phyloP scores from a whole-genome alignment of 73 alveolate genomes.

The Paramecium tetraurelia region DNA sequence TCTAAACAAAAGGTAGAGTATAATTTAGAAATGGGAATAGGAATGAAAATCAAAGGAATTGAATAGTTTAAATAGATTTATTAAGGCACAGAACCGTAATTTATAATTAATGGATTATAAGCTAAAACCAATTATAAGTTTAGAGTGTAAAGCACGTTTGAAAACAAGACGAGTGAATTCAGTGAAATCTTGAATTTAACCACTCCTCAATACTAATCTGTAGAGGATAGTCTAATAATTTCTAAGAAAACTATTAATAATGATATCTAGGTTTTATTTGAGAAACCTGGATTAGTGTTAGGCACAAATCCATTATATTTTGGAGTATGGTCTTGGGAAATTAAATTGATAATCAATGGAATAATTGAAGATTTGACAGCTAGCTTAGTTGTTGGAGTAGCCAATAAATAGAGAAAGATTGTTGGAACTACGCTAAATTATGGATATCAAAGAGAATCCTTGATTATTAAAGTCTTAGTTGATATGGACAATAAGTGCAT shows the following conservation, averaged over 20 bases:
- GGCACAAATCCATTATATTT: constrained; percentile 16
- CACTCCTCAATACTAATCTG: neutral
- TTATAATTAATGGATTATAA: neutral
- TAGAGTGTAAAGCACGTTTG: neutral
- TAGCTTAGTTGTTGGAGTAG: constrained; percentile 10
- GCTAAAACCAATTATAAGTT: constrained; percentile 14
- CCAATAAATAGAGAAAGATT: constrained; percentile 29
- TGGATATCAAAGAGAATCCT: constrained; percentile 20
- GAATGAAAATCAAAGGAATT: constrained; percentile 32
- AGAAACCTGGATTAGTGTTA: constrained; percentile 32
- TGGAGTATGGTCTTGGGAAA: constrained; percentile 14
- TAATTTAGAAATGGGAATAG: constrained; percentile 9
- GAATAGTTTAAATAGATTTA: constrained; percentile 28
- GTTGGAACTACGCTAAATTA: constrained; percentile 6
- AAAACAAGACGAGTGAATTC: neutral
- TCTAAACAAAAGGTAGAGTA: neutral
- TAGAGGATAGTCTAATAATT: neutral
- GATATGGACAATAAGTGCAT: constrained; percentile 19
- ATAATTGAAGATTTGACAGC: constrained; percentile 32
- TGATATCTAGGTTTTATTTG: neutral
- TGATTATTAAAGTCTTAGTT: constrained; percentile 3
- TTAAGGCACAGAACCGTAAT: neutral
- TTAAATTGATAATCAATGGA: neutral
- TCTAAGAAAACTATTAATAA: neutral
- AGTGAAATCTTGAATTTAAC: neutral